Conservation (phyloP, 2,329 filamentous ascomycete species). For the Tolypocladium pustulatum region DNA sequence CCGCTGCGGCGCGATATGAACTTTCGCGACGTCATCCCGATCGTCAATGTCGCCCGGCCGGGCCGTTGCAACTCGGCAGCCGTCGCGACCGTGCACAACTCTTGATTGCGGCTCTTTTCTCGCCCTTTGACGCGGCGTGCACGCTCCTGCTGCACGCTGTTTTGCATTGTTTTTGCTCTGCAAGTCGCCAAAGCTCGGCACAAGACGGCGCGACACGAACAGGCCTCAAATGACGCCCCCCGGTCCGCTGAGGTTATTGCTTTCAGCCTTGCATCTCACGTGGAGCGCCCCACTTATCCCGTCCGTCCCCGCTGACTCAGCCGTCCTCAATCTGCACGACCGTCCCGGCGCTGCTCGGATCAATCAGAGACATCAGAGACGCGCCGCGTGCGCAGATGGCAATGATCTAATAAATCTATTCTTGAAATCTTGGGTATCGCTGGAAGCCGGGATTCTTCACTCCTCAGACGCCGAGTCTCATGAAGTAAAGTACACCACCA, state of each 20-base stretch:
- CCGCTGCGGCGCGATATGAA: background rate
- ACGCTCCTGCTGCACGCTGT: background rate
- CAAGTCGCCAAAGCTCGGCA: background rate
- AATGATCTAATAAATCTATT: background rate
- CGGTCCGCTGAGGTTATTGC: conserved; percentile 5
- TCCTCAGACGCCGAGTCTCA: conserved; percentile 12
- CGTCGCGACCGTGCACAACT: background rate
- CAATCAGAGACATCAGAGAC: background rate
- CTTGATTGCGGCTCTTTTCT: background rate
- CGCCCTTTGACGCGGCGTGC: background rate
- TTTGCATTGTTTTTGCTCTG: background rate
- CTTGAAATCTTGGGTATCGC: conserved; percentile 13
- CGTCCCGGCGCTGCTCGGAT: background rate
- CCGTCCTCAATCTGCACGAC: conserved; percentile 2
- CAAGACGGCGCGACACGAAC: background rate
- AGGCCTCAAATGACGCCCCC: background rate
- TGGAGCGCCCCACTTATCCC: conserved; percentile 15
- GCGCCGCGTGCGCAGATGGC: background rate
- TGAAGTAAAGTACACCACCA: conserved; percentile 76
- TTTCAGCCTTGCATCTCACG: conserved; percentile 19
- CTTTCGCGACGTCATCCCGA: background rate
- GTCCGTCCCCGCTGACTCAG: conserved; percentile 13
- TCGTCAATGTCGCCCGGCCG: background rate
- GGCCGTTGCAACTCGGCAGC: background rate
- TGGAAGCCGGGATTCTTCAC: background rate